These are phyloP conservation scores for Talaromyces atroroseus DNA, from an alignment of 2,329 filamentous ascomycete genomes.

Conservation along the genomic window DNA sequence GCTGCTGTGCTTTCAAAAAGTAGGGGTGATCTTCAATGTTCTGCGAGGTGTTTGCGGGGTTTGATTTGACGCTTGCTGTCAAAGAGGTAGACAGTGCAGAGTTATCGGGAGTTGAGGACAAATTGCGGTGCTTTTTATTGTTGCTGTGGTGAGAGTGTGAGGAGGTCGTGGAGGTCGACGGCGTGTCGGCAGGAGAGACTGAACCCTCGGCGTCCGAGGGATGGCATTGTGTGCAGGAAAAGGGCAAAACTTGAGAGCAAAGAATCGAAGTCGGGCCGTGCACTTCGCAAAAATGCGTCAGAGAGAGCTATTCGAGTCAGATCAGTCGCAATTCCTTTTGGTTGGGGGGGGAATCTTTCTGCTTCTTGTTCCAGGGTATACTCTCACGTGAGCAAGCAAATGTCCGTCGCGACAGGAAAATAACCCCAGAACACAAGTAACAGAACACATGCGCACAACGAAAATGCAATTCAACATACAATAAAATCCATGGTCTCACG, in stretches of 20 bases:
- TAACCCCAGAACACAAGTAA: background rate
- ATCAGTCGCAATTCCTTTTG: background rate
- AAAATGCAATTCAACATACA: constrained; percentile 27
- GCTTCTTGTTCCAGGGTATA: background rate
- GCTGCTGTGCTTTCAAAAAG: constrained; percentile 33
- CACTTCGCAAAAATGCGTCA: constrained; percentile 59
- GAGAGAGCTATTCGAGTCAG: constrained; percentile 45
- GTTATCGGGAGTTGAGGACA: constrained; percentile 17
- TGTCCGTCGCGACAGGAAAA: background rate
- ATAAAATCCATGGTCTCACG: constrained; percentile 39
- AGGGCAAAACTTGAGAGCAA: constrained; percentile 54
- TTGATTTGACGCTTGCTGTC: constrained; percentile 20
- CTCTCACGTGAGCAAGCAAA: constrained; percentile 1
- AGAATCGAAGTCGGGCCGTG: constrained; percentile 59
- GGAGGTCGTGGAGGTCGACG: constrained; percentile 24
- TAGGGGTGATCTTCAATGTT: constrained; percentile 48
- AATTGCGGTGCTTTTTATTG: constrained; percentile 9
- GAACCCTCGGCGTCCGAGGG: constrained; percentile 30
- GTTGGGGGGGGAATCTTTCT: background rate
- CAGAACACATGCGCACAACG: background rate
- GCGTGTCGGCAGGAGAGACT: constrained; percentile 37
- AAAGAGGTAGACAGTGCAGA: constrained; percentile 24
- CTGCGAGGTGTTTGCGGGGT: constrained; percentile 15
- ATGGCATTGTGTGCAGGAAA: constrained; percentile 50
- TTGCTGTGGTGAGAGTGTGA: constrained; percentile 15